Percentiles rank a stretch among this genome's conserved stretches.
Evolutionary conservation across 805 yeast species (phyloP).

Genomic region (Zygoascus tannicola): DNA sequence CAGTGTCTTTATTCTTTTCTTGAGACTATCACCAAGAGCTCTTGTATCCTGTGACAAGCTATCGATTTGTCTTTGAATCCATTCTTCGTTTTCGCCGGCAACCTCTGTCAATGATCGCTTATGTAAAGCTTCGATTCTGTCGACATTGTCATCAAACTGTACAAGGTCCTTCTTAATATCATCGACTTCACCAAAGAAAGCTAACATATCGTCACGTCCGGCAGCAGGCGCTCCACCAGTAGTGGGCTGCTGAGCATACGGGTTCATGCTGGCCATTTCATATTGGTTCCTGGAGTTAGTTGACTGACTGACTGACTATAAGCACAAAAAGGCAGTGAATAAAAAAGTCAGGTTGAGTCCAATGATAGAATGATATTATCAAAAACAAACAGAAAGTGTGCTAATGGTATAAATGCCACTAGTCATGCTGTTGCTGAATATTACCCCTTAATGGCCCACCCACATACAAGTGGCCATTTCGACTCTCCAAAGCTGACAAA

Average conservation of each 20-base stretch:
- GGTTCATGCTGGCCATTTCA: conserved; percentile 16
- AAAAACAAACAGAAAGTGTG: too few relatives aligned
- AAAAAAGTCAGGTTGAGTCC: too few relatives aligned
- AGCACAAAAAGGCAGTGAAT: too few relatives aligned
- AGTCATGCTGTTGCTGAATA: too few relatives aligned
- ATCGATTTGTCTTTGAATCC: conserved; percentile 68
- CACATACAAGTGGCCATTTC: too few relatives aligned
- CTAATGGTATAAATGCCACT: too few relatives aligned
- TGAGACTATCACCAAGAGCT: conserved; percentile 65
- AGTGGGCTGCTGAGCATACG: conserved; percentile 11
- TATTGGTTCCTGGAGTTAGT: conserved; percentile 7
- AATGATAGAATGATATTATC: too few relatives aligned
- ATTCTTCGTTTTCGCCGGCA: conserved; percentile 51
- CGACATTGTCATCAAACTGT: conserved; percentile 60
- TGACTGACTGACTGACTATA: too few relatives aligned
- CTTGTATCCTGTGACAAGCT: conserved; percentile 68
- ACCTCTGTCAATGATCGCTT: conserved; percentile 62
- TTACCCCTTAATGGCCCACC: too few relatives aligned
- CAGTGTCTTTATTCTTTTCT: conserved; percentile 63
- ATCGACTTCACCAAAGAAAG: conserved; percentile 61
- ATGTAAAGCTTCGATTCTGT: conserved; percentile 62
- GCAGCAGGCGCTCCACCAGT: conserved; percentile 8
- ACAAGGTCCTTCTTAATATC: conserved; percentile 59
- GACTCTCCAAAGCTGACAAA: too few relatives aligned
- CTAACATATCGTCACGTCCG: conserved; percentile 41